Percentiles rank a stretch among this genome's conserved stretches.
These are phyloP conservation scores for Podospora tetraspora DNA, from an alignment of 495 filamentous ascomycete genomes.

Conservation along the genomic window DNA sequence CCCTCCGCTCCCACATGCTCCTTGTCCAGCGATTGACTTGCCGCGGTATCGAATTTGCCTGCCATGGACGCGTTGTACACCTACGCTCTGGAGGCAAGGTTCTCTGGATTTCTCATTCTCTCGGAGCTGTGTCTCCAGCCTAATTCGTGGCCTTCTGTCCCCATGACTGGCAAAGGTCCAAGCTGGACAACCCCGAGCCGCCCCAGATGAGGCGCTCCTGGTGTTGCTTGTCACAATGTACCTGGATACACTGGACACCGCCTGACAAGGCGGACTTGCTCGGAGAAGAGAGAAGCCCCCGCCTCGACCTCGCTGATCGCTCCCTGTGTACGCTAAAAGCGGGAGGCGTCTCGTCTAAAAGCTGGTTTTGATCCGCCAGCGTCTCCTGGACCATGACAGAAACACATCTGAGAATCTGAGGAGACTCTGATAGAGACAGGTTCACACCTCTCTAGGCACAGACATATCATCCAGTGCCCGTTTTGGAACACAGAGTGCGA, in stretches of 20 bases:
- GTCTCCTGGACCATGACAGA: not conserved
- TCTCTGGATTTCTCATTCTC: not conserved
- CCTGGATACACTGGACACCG: not conserved
- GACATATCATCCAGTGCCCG: not conserved
- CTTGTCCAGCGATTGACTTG: not conserved
- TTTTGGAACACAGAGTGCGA: not conserved
- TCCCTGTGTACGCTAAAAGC: constrained; percentile 4
- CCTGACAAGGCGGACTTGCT: not conserved
- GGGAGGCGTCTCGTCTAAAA: constrained; percentile 4
- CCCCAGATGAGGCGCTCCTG: not conserved
- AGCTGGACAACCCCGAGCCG: not conserved
- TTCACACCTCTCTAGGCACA: not conserved
- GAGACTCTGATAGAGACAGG: not conserved
- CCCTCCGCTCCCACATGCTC: not conserved
- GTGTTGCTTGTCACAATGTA: not conserved
- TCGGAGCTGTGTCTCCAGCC: not conserved
- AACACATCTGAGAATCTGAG: not conserved
- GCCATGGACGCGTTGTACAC: not conserved
- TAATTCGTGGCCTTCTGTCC: not conserved
- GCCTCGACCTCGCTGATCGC: not conserved
- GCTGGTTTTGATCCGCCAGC: not conserved
- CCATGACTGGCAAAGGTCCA: not conserved
- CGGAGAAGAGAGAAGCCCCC: not conserved
- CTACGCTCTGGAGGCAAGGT: not conserved
- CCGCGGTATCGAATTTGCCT: not conserved